Evolutionary conservation across 129 eudicot species (phyloP).

Genomic region (Rutidosis leptorrhynchoides): DNA sequence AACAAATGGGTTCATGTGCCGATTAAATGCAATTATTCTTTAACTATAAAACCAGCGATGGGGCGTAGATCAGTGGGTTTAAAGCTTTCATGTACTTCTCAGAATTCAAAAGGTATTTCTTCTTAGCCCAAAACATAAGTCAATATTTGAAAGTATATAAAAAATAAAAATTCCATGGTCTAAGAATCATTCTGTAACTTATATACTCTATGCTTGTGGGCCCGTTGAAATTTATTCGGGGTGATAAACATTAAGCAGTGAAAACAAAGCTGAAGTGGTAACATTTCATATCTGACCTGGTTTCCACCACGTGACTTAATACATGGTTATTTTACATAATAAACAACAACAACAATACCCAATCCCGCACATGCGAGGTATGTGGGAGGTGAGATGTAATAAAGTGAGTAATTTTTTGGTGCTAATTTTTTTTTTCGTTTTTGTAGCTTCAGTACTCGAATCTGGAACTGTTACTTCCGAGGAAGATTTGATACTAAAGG

Average conservation of each 20-base stretch:
- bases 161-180: slow-evolving; percentile 13
- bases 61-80: slow-evolving; percentile 31
- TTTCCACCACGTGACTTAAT: neutral
- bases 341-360: too few species aligned
- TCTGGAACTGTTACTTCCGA: slow-evolving; percentile 51
- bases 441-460: slow-evolving; percentile 51
- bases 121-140: slow-evolving; percentile 10
- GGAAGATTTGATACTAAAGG: slow-evolving; percentile 66
- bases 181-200: too few species aligned
- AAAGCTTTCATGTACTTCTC: slow-evolving; percentile 61
- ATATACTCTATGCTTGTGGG: slow-evolving; percentile 21
- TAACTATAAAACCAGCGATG: slow-evolving; percentile 25
- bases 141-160: slow-evolving; percentile 6
- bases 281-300: neutral
- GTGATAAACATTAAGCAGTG: slow-evolving; percentile 7
- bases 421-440: slow-evolving; percentile 20
- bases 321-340: neutral
- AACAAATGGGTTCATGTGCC: slow-evolving; percentile 25
- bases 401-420: neutral
- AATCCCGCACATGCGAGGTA: too few species aligned
- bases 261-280: neutral
- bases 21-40: slow-evolving; percentile 28
- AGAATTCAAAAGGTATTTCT: slow-evolving; percentile 57
- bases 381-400: too few species aligned
- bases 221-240: neutral